These are phyloP conservation scores for Nannochloropsis oceanica DNA, from an alignment of 108 stramenopile genomes.

Conservation along the genomic window DNA sequence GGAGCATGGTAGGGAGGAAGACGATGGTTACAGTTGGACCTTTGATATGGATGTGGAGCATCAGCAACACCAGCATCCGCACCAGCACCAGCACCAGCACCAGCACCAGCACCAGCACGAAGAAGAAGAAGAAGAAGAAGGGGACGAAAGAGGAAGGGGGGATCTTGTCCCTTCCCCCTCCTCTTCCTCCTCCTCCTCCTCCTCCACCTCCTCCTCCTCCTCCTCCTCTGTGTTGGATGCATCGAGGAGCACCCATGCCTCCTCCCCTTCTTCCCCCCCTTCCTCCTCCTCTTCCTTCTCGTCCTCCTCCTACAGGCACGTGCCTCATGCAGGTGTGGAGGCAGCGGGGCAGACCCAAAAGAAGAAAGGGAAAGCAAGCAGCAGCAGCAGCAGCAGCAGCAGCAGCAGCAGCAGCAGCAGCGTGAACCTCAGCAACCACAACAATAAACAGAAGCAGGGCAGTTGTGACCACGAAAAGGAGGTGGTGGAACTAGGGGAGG, in stretches of 20 bases:
- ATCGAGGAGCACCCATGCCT: no score
- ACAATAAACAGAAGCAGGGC: not conserved
- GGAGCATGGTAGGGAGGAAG: not conserved
- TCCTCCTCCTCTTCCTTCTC: not conserved
- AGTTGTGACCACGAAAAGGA: not conserved
- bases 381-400: not conserved
- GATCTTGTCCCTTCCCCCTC: not conserved
- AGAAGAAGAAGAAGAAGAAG: not conserved
- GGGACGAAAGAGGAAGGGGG: not conserved
- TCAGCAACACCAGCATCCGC: no score
- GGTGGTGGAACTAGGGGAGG: not conserved
- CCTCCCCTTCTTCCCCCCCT: no score
- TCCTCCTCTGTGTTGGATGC: no score
- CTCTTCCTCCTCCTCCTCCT: not conserved
- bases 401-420: not conserved
- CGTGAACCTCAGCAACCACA: no score
- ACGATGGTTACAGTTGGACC: not conserved
- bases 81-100: no score
- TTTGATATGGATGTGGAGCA: not conserved
- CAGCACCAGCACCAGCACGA: no score
- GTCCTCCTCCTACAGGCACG: no score
- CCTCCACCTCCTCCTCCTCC: not conserved
- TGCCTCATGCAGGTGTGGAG: not conserved
- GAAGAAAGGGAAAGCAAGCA: no score
- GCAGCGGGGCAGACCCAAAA: not conserved